Evolutionary conservation across 805 yeast species (phyloP), one percentile per base, ranked within the genome.

Genomic region (Sugiyamaella chiloensis): DNA sequence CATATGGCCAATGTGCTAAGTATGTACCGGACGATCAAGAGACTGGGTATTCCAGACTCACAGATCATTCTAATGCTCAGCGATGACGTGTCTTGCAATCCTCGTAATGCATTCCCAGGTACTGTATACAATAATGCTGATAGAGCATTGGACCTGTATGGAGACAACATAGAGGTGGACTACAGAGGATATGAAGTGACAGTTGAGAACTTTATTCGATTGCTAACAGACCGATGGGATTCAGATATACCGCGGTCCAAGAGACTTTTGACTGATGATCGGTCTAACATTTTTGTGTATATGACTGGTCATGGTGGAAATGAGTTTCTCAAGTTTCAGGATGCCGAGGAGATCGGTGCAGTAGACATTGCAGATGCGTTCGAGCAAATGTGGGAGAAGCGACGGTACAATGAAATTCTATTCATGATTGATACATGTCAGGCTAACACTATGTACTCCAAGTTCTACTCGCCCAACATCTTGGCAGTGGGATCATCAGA

Each of bases 241-340:
- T 85, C 83, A 30, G 90, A 87, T 46, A 96, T 91, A 55, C 98
- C 99, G 2, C 75, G 96, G 53, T 85, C 95, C 11, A 93, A 93
- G 67, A 74, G 98, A 55, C 71, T 93, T 40, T 69, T 90, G 51
- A 88, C 98, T 0, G 98, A 93, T 70, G 97, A 90, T 63, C 82
- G 88, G 63, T 87, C 96, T 24, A 93, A 93, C 64, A 88, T 93
- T 43, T 87, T 93, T 66, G 85, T 93, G 23, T 93, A 93, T 64
- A 75, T 93, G 81, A 93, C 99, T 1, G 99, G 99, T 20, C 99
- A 93, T 66, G 99, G 99, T 20, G 99, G 99, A 44, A 88, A 90
- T 60, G 98, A 93, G 66, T 93, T 93, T 66, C 76, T 93, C 59
- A 93, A 93, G 67, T 93, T 93, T 66, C 99, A 93, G 69, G 99